Evolutionary conservation across 2,329 filamentous ascomycete genomes (phyloP).

Genomic region (Ophioceras dolichostomum): DNA sequence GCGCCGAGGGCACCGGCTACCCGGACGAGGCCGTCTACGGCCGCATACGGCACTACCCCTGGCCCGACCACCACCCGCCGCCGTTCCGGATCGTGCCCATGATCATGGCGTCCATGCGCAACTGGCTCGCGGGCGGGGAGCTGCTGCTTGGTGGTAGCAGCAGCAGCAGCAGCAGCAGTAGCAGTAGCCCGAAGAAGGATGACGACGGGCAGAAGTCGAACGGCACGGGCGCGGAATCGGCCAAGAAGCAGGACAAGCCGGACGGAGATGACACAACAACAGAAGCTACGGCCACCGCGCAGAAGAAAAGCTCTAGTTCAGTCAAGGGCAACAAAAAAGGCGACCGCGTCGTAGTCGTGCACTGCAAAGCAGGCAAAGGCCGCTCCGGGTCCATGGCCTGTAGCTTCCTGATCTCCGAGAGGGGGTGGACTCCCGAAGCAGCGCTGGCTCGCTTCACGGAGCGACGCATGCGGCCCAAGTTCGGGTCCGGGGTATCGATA

Average conservation of each 20-base stretch:
- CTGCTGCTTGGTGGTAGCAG: conserved; percentile 7
- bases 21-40: conserved; percentile 80
- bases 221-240: conserved; percentile 3
- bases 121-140: conserved; percentile 52
- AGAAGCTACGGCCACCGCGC: conserved; percentile 2
- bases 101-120: conserved; percentile 85
- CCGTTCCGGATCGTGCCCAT: conserved; percentile 81
- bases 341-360: conserved; percentile 81
- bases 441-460: conserved; percentile 55
- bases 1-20: conserved; percentile 92
- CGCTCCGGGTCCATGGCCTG: conserved; percentile 80
- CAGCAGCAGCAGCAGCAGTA: too few relatives aligned
- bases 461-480: conserved; percentile 76
- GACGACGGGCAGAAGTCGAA: conserved; percentile 5
- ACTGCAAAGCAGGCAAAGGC: conserved; percentile 96
- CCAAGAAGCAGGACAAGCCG: not conserved
- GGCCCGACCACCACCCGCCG: conserved; percentile 93
- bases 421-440: conserved; percentile 44
- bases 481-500: conserved; percentile 84
- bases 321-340: too few relatives aligned
- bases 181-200: not conserved
- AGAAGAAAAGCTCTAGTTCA: conserved; percentile 19
- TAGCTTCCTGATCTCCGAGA: conserved; percentile 82
- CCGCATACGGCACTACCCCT: conserved; percentile 83
- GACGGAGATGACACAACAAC: not conserved